Evolutionary conservation across 2,329 filamentous ascomycete genomes (phyloP).

Genomic region (Periconia macrospinosa): DNA sequence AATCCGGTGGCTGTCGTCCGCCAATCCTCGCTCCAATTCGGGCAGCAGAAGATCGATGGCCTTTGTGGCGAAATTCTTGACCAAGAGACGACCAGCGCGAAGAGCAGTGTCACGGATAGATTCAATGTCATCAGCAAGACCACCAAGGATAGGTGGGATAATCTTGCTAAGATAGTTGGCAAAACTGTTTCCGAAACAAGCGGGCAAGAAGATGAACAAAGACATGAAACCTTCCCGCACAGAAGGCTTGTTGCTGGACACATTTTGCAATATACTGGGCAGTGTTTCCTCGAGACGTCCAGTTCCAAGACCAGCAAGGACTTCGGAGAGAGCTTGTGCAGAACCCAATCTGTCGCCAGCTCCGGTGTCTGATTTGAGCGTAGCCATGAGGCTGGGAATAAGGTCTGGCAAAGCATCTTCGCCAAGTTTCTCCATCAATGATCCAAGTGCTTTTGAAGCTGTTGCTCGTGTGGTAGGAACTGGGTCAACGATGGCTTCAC

Average conservation of each 20-base stretch:
- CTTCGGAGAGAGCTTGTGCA: slow-evolving; percentile 93
- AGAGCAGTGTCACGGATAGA: slow-evolving; percentile 96
- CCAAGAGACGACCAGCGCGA: slow-evolving; percentile 86
- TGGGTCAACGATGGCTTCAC: slow-evolving; percentile 87
- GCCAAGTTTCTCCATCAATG: slow-evolving; percentile 95
- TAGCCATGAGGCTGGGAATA: slow-evolving; percentile 96
- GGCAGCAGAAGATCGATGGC: slow-evolving; percentile 92
- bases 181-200: slow-evolving; percentile 98
- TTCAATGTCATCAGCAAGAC: slow-evolving; percentile 93
- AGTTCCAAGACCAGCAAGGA: slow-evolving; percentile 91
- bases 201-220: slow-evolving; percentile 96
- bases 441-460: slow-evolving; percentile 91
- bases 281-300: slow-evolving; percentile 91
- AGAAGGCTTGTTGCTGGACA: slow-evolving; percentile 83
- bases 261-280: slow-evolving; percentile 94
- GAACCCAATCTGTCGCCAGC: slow-evolving; percentile 95
- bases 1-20: slow-evolving; percentile 97
- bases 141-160: slow-evolving; percentile 91
- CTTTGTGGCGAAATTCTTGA: slow-evolving; percentile 97
- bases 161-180: slow-evolving; percentile 93
- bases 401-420: slow-evolving; percentile 96
- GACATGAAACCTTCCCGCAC: slow-evolving; percentile 99
- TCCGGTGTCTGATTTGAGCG: slow-evolving; percentile 94
- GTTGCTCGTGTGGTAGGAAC: slow-evolving; percentile 96
- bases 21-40: slow-evolving; percentile 91